These are phyloP conservation scores for Pistacia integerrima DNA, from an alignment of 345 rosid genomes.

Conservation along the genomic window DNA sequence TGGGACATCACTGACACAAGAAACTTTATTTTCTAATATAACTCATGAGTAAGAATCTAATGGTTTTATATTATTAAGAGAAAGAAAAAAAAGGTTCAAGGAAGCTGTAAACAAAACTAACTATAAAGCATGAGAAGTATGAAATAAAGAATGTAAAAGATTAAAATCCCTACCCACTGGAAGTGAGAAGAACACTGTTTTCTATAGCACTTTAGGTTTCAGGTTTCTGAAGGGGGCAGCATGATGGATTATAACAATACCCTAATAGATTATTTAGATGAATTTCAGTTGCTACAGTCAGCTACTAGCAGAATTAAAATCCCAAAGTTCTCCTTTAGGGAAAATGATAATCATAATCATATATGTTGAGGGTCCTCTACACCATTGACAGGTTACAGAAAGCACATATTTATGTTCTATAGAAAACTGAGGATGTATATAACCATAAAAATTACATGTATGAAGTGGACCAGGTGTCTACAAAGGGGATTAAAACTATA, in stretches of 20 bases:
- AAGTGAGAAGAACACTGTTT: not conserved
- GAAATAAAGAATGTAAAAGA: not conserved
- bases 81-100: not conserved
- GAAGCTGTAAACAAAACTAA: not conserved
- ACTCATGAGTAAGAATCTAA: not conserved
- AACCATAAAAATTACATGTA: no score
- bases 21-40: not conserved
- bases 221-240: not conserved
- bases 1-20: not conserved
- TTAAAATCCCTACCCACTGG: not conserved
- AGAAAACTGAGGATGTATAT: no score
- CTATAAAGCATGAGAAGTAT: not conserved
- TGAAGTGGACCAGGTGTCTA: no score
- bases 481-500: no score
- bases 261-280: not conserved
- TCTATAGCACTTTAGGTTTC: not conserved
- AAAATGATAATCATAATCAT: not conserved
- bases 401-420: no score
- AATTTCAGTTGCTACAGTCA: not conserved
- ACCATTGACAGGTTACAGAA: no score
- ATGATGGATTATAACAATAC: not conserved
- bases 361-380: not conserved
- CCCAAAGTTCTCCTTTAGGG: not conserved
- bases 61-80: not conserved
- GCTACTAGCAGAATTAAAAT: not conserved